Evolutionary conservation across 2,329 filamentous ascomycete species (phyloP).

Genomic region (Penicillium sp.): DNA sequence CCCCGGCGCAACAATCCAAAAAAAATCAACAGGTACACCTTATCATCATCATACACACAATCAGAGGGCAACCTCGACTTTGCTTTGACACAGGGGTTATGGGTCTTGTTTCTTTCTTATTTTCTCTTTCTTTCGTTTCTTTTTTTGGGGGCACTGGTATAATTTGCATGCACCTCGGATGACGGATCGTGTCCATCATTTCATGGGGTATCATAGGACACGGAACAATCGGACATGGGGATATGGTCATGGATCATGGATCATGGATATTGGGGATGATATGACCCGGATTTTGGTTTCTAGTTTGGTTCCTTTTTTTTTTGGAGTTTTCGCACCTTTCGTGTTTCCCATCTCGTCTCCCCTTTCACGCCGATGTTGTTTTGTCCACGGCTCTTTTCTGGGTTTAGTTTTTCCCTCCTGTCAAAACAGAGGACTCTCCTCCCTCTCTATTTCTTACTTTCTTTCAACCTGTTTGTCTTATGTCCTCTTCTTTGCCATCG

Average conservation of each 20-base stretch:
- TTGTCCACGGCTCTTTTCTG: conserved; percentile 17
- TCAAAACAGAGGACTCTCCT: neutral
- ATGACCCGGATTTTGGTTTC: conserved; percentile 8
- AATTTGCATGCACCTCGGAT: conserved; percentile 6
- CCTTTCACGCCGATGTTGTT: conserved; percentile 12
- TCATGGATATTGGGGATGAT: neutral
- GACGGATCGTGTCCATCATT: conserved; percentile 4
- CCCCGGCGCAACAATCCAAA: conserved; percentile 3
- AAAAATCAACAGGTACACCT: conserved; percentile 17
- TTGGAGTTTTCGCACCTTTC: neutral
- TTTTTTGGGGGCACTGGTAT: conserved; percentile 13
- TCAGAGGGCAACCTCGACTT: conserved; percentile 32
- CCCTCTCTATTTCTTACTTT: conserved; percentile 5
- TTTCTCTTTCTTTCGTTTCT: neutral
- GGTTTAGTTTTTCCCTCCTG: conserved; percentile 16
- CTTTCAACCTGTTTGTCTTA: conserved; percentile 12
- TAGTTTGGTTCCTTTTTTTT: neutral
- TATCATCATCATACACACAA: conserved; percentile 21
- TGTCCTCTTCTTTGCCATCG: conserved; percentile 4
- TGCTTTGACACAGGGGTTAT: conserved; percentile 23
- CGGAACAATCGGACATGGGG: conserved; percentile 15
- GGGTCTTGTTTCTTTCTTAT: neutral
- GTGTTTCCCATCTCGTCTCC: conserved; percentile 21
- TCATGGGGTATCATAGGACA: conserved; percentile 15
- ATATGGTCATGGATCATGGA: conserved; percentile 8